phyloP scores from a whole-genome alignment of 2,329 filamentous ascomycete species.

The Arthrobotrys musiformis region DNA sequence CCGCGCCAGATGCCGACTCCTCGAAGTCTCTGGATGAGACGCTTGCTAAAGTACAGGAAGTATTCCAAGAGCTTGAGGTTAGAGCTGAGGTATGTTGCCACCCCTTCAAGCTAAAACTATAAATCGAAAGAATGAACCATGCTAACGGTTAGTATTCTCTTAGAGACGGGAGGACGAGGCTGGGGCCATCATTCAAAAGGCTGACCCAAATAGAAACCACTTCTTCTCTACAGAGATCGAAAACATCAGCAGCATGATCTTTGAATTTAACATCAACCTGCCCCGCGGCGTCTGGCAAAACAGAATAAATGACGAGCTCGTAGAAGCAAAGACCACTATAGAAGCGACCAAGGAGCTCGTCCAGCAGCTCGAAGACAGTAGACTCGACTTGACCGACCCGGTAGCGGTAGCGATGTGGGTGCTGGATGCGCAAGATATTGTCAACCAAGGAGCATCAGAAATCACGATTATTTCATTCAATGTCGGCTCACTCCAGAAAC shows the following conservation, averaged over 20 bases:
- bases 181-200: neutral
- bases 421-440: neutral
- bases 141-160: neutral
- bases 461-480: conserved; percentile 1
- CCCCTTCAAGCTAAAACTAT: too few relatives aligned
- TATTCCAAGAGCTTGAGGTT: neutral
- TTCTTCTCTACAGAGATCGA: neutral
- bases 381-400: conserved; percentile 17
- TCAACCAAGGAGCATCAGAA: neutral
- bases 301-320: neutral
- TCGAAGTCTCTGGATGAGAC: neutral
- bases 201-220: neutral
- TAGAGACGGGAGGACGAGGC: neutral
- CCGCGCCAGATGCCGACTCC: neutral
- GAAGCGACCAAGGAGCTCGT: conserved; percentile 4
- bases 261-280: neutral
- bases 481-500: neutral
- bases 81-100: neutral
- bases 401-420: conserved; percentile 32
- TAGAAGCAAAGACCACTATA: neutral
- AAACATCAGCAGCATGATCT: neutral
- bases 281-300: conserved; percentile 2
- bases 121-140: too few relatives aligned
- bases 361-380: neutral
- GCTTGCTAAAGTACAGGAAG: neutral